These are phyloP conservation scores for Diaporthe amygdali DNA, from an alignment of 2,329 filamentous ascomycete genomes.

Conservation along the genomic window DNA sequence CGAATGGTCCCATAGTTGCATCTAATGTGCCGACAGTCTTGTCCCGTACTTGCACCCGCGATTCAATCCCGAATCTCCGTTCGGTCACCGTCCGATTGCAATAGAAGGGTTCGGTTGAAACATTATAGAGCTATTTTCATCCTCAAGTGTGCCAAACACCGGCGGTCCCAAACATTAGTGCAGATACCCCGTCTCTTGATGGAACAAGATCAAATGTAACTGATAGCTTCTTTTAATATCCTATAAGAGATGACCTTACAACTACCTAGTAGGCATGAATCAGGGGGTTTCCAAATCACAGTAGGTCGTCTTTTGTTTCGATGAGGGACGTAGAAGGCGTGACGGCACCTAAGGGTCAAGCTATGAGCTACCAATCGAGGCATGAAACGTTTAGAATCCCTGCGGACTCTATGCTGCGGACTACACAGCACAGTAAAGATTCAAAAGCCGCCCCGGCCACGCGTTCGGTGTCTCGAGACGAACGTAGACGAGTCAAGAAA, in stretches of 20 bases:
- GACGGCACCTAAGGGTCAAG: not conserved
- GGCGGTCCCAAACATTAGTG: not conserved
- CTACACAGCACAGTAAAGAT: not conserved
- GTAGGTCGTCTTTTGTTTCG: not conserved
- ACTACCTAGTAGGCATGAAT: conserved; percentile 1
- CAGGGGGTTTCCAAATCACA: not conserved
- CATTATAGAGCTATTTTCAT: not conserved
- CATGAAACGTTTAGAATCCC: conserved; percentile 2
- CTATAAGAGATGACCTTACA: not conserved
- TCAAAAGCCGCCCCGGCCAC: conserved; percentile 5
- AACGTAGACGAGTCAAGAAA: conserved; percentile 9
- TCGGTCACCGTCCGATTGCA: not conserved
- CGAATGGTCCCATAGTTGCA: not conserved
- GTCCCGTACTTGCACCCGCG: not conserved
- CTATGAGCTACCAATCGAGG: not conserved
- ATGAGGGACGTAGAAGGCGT: not conserved
- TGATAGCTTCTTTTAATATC: not conserved
- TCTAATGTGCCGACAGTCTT: not conserved
- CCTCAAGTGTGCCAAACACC: conserved; percentile 5
- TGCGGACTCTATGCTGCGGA: not conserved
- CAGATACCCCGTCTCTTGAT: not conserved
- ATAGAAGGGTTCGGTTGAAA: conserved; percentile 2
- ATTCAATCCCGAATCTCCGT: not conserved
- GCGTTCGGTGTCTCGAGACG: conserved; percentile 14
- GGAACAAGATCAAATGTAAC: not conserved